phyloP scores from a whole-genome alignment of 2,329 filamentous ascomycete species.

The Remersonia thermophila region DNA sequence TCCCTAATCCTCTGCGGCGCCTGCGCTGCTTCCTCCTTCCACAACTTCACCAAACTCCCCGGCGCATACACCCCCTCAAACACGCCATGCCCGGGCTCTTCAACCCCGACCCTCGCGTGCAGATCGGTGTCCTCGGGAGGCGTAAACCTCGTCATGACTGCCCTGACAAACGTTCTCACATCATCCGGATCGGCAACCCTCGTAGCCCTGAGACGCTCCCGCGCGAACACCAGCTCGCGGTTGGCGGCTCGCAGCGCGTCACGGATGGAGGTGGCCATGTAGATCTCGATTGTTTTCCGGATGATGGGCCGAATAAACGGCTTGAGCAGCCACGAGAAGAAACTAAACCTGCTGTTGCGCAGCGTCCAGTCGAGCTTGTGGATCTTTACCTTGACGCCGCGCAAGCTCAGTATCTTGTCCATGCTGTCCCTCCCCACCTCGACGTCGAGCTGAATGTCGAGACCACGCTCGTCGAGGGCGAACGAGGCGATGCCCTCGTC shows the following conservation, averaged over 20 bases:
- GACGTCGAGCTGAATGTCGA: slow-evolving; percentile 75
- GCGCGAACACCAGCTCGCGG: slow-evolving; percentile 72
- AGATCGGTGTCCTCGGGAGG: slow-evolving; percentile 65
- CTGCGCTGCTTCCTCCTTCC: slow-evolving; percentile 63
- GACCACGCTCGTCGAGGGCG: slow-evolving; percentile 70
- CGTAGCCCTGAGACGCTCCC: slow-evolving; percentile 76
- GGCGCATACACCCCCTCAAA: slow-evolving; percentile 83
- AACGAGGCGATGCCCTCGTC: slow-evolving; percentile 82
- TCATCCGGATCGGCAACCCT: slow-evolving; percentile 72
- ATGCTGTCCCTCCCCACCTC: slow-evolving; percentile 67
- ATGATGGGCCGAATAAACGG: slow-evolving; percentile 73
- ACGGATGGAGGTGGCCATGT: slow-evolving; percentile 60
- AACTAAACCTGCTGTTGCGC: slow-evolving; percentile 61
- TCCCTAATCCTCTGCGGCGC: slow-evolving; percentile 67
- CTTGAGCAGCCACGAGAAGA: slow-evolving; percentile 71
- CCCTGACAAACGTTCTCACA: slow-evolving; percentile 68
- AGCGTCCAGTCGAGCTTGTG: slow-evolving; percentile 78
- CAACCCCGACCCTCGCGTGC: slow-evolving; percentile 60
- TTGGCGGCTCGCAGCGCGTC: slow-evolving; percentile 63
- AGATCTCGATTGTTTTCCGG: slow-evolving; percentile 64
- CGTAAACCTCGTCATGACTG: slow-evolving; percentile 63
- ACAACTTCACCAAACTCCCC: slow-evolving; percentile 79
- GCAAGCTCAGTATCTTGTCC: slow-evolving; percentile 70
- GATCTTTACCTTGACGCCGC: slow-evolving; percentile 64
- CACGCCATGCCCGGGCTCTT: slow-evolving; percentile 39